Evolutionary conservation across 2,329 filamentous ascomycete species (phyloP).

Genomic region (Parafenestella ontariensis): DNA sequence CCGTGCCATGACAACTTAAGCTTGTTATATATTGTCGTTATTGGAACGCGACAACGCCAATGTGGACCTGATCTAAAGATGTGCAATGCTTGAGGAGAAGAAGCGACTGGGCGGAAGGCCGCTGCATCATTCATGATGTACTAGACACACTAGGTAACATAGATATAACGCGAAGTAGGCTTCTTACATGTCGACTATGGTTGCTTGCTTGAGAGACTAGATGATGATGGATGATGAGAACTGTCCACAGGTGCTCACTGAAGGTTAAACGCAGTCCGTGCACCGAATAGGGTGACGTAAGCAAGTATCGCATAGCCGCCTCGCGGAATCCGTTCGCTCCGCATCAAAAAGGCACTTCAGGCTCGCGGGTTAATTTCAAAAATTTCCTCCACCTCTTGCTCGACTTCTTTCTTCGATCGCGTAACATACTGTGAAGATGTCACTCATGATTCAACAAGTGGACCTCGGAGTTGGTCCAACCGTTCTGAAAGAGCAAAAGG

Average conservation of each 20-base stretch:
- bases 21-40: background rate
- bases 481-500: too few relatives aligned
- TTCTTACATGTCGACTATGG: background rate
- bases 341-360: background rate
- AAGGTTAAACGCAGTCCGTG: background rate
- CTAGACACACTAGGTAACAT: background rate
- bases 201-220: background rate
- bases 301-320: background rate
- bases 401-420: too few relatives aligned
- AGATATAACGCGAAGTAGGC: background rate
- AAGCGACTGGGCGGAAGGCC: background rate
- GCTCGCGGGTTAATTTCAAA: background rate
- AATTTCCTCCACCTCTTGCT: too few relatives aligned
- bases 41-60: background rate
- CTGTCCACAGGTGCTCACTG: background rate
- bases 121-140: background rate
- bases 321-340: background rate
- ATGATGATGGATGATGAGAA: background rate
- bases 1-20: background rate
- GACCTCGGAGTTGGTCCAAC: too few relatives aligned
- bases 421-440: too few relatives aligned
- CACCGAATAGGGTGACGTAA: background rate
- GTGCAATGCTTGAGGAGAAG: background rate
- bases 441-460: too few relatives aligned
- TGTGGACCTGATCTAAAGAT: background rate